phyloP scores from a whole-genome alignment of 352 stramenopile genomes.

The Globisporangium cystogenes region DNA sequence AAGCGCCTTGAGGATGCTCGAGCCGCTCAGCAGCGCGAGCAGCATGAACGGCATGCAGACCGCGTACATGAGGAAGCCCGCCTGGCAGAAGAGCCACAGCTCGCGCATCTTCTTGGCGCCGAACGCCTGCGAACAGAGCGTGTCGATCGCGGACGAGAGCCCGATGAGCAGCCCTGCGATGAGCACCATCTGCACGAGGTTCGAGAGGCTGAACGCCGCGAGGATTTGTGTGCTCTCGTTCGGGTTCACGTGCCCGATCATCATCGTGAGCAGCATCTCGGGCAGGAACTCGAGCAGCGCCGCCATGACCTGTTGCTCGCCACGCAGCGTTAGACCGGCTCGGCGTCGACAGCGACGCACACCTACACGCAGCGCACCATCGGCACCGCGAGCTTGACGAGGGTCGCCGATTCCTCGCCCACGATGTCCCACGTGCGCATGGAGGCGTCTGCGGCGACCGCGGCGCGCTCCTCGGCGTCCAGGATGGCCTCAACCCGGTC shows the following conservation, averaged over 20 bases:
- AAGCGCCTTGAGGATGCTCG: slow-evolving; percentile 18
- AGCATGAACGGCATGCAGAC: slow-evolving; percentile 15
- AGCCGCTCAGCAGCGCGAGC: slow-evolving; percentile 16
- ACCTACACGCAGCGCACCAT: slow-evolving; percentile 10
- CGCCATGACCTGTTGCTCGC: background rate
- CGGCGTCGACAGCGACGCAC: too few species aligned
- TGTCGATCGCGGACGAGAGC: slow-evolving; percentile 25
- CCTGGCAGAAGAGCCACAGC: slow-evolving; percentile 35
- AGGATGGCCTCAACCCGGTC: too few species aligned
- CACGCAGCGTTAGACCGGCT: too few species aligned
- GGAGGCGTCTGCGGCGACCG: too few species aligned
- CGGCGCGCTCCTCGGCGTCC: too few species aligned
- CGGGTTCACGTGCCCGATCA: slow-evolving; percentile 24
- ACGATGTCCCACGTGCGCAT: too few species aligned
- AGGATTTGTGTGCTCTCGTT: slow-evolving; percentile 33
- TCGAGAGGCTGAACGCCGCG: slow-evolving; percentile 17
- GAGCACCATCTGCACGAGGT: slow-evolving; percentile 16
- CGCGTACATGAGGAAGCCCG: slow-evolving; percentile 20
- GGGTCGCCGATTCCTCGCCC: too few species aligned
- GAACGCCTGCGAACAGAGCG: slow-evolving; percentile 31
- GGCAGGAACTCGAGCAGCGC: slow-evolving; percentile 31
- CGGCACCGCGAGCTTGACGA: slow-evolving; percentile 11
- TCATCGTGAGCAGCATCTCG: slow-evolving; percentile 30
- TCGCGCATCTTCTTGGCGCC: slow-evolving; percentile 23
- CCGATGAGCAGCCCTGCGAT: slow-evolving; percentile 17